phyloP scores from a whole-genome alignment of 257 asterid genomes.

The Solanum medicagineum region DNA sequence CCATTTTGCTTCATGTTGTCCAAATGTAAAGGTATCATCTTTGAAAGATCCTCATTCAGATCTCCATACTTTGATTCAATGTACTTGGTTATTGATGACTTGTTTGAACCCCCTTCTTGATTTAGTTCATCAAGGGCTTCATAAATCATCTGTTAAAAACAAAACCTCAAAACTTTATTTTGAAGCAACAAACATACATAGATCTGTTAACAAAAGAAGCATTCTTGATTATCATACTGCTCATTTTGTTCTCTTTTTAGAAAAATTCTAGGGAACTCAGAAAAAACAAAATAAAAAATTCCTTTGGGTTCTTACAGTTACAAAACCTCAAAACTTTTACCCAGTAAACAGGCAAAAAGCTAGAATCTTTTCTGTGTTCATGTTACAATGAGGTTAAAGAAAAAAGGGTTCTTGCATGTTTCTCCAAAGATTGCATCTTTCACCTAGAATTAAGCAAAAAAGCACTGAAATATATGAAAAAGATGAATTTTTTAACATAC shows the following conservation, averaged over 20 bases:
- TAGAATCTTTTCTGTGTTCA: background rate
- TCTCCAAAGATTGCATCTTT: background rate
- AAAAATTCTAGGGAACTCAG: background rate
- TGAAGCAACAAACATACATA: background rate
- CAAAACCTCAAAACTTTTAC: background rate
- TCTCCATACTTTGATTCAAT: slow-evolving; percentile 66
- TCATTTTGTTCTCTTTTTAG: background rate
- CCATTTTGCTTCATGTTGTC: slow-evolving; percentile 50
- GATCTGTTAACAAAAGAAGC: background rate
- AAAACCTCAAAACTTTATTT: background rate
- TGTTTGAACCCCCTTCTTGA: slow-evolving; percentile 57
- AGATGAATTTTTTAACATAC: background rate
- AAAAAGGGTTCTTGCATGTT: background rate
- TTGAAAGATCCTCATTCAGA: slow-evolving; percentile 50
- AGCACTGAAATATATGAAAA: background rate
- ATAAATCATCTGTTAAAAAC: slow-evolving; percentile 35
- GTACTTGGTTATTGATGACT: slow-evolving; percentile 52
- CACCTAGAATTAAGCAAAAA: background rate
- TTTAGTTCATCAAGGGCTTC: slow-evolving; percentile 48
- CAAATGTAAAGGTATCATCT: slow-evolving; percentile 43
- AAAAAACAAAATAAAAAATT: background rate
- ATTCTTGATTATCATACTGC: background rate
- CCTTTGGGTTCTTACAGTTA: background rate
- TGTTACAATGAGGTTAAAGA: background rate
- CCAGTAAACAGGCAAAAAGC: background rate